phyloP scores from a whole-genome alignment of 495 filamentous ascomycete species.

The Penicillium herquei region DNA sequence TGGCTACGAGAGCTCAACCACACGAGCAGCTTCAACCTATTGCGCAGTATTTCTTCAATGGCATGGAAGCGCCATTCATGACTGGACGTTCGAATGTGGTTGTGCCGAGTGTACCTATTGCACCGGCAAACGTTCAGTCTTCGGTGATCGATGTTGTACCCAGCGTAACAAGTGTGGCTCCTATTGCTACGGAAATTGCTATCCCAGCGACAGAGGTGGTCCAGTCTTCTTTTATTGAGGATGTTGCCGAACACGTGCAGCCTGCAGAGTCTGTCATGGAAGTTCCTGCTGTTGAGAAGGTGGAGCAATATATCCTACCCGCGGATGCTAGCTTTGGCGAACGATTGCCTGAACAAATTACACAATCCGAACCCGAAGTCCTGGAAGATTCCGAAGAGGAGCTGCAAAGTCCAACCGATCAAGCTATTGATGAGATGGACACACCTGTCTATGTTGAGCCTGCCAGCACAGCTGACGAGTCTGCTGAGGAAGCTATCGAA shows the following conservation, averaged over 20 bases:
- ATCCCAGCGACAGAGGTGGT: neutral
- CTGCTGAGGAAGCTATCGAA: no score
- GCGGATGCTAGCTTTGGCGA: neutral
- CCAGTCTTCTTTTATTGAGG: neutral
- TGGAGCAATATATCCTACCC: neutral
- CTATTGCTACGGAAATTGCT: neutral
- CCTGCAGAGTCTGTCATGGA: neutral
- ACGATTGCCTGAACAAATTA: neutral
- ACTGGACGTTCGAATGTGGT: neutral
- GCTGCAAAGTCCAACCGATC: no score
- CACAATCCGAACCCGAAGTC: neutral
- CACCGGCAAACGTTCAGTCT: neutral
- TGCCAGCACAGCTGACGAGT: no score
- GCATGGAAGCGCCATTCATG: conserved; percentile 4
- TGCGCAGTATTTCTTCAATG: conserved; percentile 13
- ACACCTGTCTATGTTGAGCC: no score
- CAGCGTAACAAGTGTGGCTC: neutral
- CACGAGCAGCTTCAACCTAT: conserved; percentile 9
- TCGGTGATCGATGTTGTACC: neutral
- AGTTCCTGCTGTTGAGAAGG: neutral
- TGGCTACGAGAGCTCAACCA: conserved; percentile 36
- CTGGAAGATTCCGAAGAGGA: neutral
- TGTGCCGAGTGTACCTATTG: neutral
- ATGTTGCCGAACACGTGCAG: neutral
- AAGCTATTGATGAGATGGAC: no score